Percentiles rank a stretch among this genome's conserved stretches.
These are phyloP conservation scores for Cinnamomum micranthum DNA, from an alignment of 164 flowering plant species.

Conservation along the genomic window DNA sequence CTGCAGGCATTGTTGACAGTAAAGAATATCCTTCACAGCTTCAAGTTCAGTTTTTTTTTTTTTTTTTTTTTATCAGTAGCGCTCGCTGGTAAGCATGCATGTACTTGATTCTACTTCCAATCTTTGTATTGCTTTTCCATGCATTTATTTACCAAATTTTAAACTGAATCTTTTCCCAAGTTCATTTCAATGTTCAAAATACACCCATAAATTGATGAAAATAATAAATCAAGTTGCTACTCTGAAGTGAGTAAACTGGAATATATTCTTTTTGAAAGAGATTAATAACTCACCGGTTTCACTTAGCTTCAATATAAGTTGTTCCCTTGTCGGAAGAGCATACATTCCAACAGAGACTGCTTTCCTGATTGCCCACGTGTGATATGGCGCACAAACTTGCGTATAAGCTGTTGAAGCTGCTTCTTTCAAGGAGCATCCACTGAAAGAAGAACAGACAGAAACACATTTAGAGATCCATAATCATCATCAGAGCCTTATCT, in stretches of 20 bases:
- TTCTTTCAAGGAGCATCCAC: conserved; percentile 54
- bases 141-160: too few species aligned
- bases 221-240: not conserved
- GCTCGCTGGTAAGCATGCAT: too few species aligned
- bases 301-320: conserved; percentile 61
- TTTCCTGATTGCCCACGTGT: conserved; percentile 80
- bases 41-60: too few species aligned
- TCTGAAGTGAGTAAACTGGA: not conserved
- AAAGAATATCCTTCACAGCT: too few species aligned
- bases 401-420: conserved; percentile 86
- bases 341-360: conserved; percentile 87
- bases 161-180: too few species aligned
- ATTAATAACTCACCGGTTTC: conserved; percentile 59
- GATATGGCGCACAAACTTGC: conserved; percentile 79
- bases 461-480: not conserved
- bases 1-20: too few species aligned
- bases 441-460: conserved; percentile 20
- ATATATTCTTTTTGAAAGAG: not conserved
- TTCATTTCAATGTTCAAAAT: not conserved
- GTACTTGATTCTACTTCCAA: too few species aligned
- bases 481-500: too few species aligned
- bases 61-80: too few species aligned
- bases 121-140: too few species aligned
- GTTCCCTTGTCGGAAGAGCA: conserved; percentile 76
- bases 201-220: not conserved